Evolutionary conservation across 192 early-diverging fungal genomes (phyloP).

Genomic region (Haplosporangium gracile): DNA sequence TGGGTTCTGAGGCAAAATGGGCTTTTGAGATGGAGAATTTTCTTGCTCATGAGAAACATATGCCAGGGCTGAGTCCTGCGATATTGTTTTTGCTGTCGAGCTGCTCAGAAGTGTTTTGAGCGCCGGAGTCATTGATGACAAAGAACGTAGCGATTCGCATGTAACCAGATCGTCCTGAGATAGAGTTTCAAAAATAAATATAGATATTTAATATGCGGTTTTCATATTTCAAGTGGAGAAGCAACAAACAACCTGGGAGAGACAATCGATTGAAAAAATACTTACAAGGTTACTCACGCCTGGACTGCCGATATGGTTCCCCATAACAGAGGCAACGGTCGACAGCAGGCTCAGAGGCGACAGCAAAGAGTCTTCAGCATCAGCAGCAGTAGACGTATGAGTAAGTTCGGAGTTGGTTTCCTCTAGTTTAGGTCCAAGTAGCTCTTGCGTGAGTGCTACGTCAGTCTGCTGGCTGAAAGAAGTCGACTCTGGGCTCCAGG

Average conservation of each 20-base stretch:
- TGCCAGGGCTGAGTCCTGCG: neutral
- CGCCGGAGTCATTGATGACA: neutral
- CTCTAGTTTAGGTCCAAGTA: neutral
- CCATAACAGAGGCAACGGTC: neutral
- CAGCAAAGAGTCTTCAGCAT: neutral
- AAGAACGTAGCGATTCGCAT: constrained; percentile 2
- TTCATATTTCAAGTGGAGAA: too few species aligned
- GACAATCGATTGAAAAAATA: neutral
- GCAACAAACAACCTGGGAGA: neutral
- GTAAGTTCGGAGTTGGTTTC: neutral
- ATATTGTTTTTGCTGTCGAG: neutral
- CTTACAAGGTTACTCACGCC: constrained; percentile 6
- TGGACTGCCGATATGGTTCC: neutral
- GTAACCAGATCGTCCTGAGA: neutral
- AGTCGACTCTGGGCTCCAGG: constrained; percentile 5
- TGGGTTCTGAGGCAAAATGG: neutral
- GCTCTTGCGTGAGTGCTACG: neutral
- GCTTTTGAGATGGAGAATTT: neutral
- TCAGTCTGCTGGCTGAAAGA: neutral
- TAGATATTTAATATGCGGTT: neutral
- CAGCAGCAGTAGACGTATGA: neutral
- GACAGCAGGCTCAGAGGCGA: neutral
- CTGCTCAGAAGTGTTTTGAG: neutral
- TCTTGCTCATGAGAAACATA: neutral
- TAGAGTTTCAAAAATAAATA: neutral